Conservation (phyloP, 768 basidiomycete species). For the Mycena galericulata region DNA sequence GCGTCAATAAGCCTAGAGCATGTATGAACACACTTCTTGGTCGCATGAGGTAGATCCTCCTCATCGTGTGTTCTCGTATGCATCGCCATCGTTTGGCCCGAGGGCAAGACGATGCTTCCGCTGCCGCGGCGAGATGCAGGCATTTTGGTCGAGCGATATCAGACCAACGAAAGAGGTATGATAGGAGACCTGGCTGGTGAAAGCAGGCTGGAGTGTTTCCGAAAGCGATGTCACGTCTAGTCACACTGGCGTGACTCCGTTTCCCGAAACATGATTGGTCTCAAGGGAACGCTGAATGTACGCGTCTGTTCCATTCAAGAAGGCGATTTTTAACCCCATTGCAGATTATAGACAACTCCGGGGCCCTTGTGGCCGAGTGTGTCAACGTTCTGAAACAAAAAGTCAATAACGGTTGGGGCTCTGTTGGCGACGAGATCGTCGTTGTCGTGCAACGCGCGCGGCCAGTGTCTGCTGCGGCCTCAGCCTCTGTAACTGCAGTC, state of each 20-base stretch:
- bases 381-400: constrained; percentile 97
- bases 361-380: constrained; percentile 93
- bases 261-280: constrained; percentile 85
- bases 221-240: neutral
- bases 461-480: constrained; percentile 75
- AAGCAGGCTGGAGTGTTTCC: too few species aligned
- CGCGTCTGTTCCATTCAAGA: constrained; percentile 37
- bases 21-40: constrained; percentile 74
- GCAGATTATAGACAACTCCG: constrained; percentile 97
- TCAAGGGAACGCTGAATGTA: constrained; percentile 92
- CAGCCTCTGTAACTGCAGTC: constrained; percentile 80
- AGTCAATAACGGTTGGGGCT: constrained; percentile 94
- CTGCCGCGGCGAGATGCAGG: constrained; percentile 82
- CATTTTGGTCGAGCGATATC: constrained; percentile 51
- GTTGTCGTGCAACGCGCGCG: constrained; percentile 94
- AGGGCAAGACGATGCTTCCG: constrained; percentile 76
- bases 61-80: constrained; percentile 92
- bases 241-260: neutral
- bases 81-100: constrained; percentile 84
- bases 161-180: too few species aligned
- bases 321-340: constrained; percentile 1
- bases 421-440: constrained; percentile 95
- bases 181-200: neutral
- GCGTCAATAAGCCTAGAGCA: constrained; percentile 2
- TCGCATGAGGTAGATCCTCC: constrained; percentile 91